Conservation (phyloP, 2,329 filamentous ascomycete species). For the Colletotrichum melonis region DNA sequence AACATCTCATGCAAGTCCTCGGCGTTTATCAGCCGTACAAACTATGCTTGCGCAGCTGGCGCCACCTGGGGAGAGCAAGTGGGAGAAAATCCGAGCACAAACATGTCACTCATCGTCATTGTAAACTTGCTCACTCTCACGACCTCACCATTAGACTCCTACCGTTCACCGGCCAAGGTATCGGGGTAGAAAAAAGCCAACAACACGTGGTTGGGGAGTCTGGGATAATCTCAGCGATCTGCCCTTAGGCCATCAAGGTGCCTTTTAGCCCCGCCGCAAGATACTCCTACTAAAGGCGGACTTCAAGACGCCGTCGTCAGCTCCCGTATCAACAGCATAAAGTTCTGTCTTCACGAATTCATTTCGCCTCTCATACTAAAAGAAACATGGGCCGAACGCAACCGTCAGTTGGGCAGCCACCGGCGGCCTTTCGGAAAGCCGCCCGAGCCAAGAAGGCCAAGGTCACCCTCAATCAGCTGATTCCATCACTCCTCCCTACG, state of each 20-base stretch:
- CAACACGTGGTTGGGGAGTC: not conserved
- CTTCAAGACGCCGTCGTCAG: too few species aligned
- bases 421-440: conserved; percentile 31
- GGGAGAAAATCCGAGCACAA: not conserved
- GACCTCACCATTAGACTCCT: not conserved
- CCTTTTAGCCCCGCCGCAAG: not conserved
- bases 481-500: conserved; percentile 65
- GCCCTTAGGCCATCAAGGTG: conserved; percentile 3
- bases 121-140: not conserved
- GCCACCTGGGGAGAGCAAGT: not conserved
- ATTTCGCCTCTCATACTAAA: not conserved
- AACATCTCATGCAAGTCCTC: conserved; percentile 19
- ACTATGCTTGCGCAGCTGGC: not conserved
- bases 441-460: conserved; percentile 66
- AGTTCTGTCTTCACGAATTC: not conserved
- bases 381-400: conserved; percentile 30
- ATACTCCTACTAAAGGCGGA: not conserved
- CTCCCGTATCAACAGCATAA: not conserved
- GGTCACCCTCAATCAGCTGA: conserved; percentile 68
- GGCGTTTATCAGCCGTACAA: not conserved
- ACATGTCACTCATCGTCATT: not conserved
- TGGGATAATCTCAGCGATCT: not conserved
- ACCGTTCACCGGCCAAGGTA: too few species aligned
- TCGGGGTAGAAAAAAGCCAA: not conserved
- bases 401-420: conserved; percentile 31